Base-by-base conservation (phyloP, 2,329 filamentous ascomycete species). In the Camillea tinctor region DNA sequence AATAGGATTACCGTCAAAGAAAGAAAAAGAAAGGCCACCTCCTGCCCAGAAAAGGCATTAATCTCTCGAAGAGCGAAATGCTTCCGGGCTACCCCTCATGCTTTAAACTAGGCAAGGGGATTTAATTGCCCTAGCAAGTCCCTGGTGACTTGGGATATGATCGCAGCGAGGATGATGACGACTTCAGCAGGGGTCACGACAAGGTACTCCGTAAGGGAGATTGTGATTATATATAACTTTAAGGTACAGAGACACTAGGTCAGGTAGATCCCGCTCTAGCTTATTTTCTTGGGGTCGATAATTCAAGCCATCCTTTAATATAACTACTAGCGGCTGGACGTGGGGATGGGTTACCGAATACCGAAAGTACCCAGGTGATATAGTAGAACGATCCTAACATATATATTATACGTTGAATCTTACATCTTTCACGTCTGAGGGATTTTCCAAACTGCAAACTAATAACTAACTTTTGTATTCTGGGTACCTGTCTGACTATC, bases 401-500 rank as follows among this genome's bases (percentile, higher is more conserved):
- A 26, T 26, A 26, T 8, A 26, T 4, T n/a, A n/a, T n/a, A n/a
- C n/a, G n/a, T n/a, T n/a, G n/a, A n/a, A n/a, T n/a, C n/a, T 30
- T 7, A 9, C 26, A 7, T 11, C 13, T 9, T 30, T 9, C 13
- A 30, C 7, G 26, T 8, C 8, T 4, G 24, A 26, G 24, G 8
- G 8, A 26, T 30, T 30, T 9, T 30, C 13, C 9, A 17, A 22
- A 22, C 3, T 51, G 6, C 13, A 40, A 26, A 60, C 58, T 59
- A 57, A 60, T 44, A 55, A 21, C 22, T 57, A n/a, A n/a, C n/a
- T 30, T 1, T 36, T 26, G 52, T 56, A 60, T 60, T 61, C 51
- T 48, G 49, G 24, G 51, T 61, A 58, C 57, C 56, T 52, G 55
- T n/a, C 9, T 59, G 50, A 22, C 53, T 61, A 60, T 51, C 50